Conservation (phyloP, 495 filamentous ascomycete genomes). For the Xylaria curta region DNA sequence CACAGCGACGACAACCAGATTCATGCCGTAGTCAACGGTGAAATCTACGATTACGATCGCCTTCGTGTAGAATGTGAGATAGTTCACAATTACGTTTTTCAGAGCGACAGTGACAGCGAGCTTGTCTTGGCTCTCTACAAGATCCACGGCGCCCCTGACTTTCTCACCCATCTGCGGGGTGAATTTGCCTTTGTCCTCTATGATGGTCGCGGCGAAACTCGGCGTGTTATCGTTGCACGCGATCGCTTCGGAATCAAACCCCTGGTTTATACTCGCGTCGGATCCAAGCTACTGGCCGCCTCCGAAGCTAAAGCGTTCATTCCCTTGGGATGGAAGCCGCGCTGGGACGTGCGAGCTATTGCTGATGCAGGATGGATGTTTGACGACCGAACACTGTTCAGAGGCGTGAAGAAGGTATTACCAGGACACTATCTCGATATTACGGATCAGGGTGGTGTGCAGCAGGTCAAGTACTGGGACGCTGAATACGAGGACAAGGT, state of each 20-base stretch:
- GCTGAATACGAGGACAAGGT: conserved; percentile 56
- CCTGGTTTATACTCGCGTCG: conserved; percentile 52
- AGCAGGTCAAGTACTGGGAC: conserved; percentile 55
- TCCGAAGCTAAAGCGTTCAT: conserved; percentile 57
- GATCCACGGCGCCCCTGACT: conserved; percentile 48
- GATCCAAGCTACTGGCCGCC: conserved; percentile 46
- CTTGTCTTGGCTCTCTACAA: conserved; percentile 59
- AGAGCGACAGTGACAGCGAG: conserved; percentile 53
- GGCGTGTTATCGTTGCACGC: conserved; percentile 49
- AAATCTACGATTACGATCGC: conserved; percentile 58
- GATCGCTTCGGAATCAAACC: conserved; percentile 64
- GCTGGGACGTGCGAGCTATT: conserved; percentile 57
- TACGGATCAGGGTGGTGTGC: conserved; percentile 35
- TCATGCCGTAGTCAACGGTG: conserved; percentile 63
- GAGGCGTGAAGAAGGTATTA: neutral
- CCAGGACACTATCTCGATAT: conserved; percentile 45
- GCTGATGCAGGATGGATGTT: conserved; percentile 33
- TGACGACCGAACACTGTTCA: neutral
- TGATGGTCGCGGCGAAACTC: conserved; percentile 43
- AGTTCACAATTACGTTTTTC: conserved; percentile 47
- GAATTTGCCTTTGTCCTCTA: conserved; percentile 60
- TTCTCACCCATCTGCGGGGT: conserved; percentile 54
- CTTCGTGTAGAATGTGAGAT: conserved; percentile 44
- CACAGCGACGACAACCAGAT: conserved; percentile 45
- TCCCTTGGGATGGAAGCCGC: conserved; percentile 51